Conservation (phyloP, 805 yeast genomes). For the Monosporozyma aquatica region DNA sequence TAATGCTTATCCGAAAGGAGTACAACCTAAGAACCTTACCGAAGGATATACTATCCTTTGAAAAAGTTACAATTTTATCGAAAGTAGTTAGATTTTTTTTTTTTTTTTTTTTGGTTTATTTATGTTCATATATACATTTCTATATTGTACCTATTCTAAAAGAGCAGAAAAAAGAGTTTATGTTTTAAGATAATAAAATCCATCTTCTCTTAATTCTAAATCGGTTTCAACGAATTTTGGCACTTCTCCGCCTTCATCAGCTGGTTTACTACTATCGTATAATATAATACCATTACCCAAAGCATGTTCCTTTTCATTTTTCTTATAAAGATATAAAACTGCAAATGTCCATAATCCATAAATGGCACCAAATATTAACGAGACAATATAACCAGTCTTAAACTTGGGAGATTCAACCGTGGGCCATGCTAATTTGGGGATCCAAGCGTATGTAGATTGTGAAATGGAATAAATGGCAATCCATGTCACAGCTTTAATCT, state of each 20-base stretch:
- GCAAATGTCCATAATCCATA: conserved; percentile 43
- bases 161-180: neutral
- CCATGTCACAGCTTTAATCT: conserved; percentile 47
- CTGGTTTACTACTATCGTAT: conserved; percentile 34
- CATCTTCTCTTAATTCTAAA: conserved; percentile 24
- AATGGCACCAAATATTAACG: conserved; percentile 39
- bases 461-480: conserved; percentile 48
- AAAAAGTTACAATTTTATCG: no score
- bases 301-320: conserved; percentile 41
- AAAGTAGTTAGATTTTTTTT: no score
- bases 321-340: conserved; percentile 45
- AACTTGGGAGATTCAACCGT: conserved; percentile 52
- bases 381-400: conserved; percentile 44
- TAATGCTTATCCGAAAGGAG: no score
- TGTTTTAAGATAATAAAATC: conserved; percentile 16
- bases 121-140: neutral
- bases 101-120: neutral
- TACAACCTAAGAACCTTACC: no score
- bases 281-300: conserved; percentile 40
- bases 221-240: conserved; percentile 25
- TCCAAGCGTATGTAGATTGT: conserved; percentile 55
- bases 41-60: no score
- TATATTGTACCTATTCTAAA: neutral
- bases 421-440: conserved; percentile 42
- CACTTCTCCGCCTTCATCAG: conserved; percentile 16